Evolutionary conservation across 2,329 filamentous ascomycete genomes (phyloP).

Genomic region (Hansfordia pulvinata): DNA sequence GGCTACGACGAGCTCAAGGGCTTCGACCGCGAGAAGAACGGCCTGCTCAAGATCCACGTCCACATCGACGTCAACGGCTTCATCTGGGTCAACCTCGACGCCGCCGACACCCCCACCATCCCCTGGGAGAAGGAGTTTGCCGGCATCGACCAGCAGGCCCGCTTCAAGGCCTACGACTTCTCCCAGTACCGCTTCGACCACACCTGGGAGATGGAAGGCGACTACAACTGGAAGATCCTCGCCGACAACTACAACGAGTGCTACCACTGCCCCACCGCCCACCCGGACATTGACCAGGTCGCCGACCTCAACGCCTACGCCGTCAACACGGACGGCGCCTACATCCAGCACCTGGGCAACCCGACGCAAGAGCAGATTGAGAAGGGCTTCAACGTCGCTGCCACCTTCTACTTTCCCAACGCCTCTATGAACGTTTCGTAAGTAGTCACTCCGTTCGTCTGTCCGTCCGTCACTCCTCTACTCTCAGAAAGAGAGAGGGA

Average conservation of each 20-base stretch:
- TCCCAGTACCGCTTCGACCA: conserved; percentile 43
- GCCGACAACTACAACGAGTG: conserved; percentile 55
- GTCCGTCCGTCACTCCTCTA: conserved; percentile 7
- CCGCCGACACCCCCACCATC: conserved; percentile 25
- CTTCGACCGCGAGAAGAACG: conserved; percentile 42
- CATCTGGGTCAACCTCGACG: conserved; percentile 44
- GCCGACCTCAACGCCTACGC: conserved; percentile 41
- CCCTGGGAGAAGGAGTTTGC: conserved; percentile 38
- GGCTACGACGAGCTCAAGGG: conserved; percentile 39
- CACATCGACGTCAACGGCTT: conserved; percentile 39
- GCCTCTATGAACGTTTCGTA: conserved; percentile 35
- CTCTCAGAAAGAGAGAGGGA: neutral
- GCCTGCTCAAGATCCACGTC: conserved; percentile 39
- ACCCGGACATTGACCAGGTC: conserved; percentile 42
- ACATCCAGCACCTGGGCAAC: conserved; percentile 36
- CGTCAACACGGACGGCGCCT: conserved; percentile 30
- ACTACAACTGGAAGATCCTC: conserved; percentile 47
- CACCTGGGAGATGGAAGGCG: conserved; percentile 39
- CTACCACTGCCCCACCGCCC: conserved; percentile 47
- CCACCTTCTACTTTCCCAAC: conserved; percentile 36
- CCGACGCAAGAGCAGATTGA: conserved; percentile 32
- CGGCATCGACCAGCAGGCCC: conserved; percentile 28
- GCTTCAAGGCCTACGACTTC: conserved; percentile 31
- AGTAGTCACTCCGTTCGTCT: too few species aligned
- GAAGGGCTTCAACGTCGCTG: conserved; percentile 28